Evolutionary conservation across 2,329 filamentous ascomycete genomes (phyloP).

Genomic region (Hypoxylon sp.): DNA sequence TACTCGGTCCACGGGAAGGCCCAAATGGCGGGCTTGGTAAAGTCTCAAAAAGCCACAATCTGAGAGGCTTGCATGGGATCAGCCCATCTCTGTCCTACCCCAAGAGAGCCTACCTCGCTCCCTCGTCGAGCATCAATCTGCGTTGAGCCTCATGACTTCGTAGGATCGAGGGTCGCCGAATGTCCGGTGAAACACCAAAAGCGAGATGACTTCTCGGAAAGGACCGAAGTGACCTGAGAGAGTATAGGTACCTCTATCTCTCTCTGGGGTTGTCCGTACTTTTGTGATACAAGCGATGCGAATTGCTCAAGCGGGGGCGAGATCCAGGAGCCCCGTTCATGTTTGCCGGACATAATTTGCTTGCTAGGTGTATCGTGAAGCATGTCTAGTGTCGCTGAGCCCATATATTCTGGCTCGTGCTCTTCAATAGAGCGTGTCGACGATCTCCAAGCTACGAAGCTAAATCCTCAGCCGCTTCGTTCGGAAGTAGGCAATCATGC

Average conservation of each 20-base stretch:
- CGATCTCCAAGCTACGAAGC: conserved; percentile 2
- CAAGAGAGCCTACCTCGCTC: conserved; percentile 11
- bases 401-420: conserved; percentile 11
- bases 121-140: conserved; percentile 11
- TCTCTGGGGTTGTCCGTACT: conserved; percentile 10
- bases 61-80: conserved; percentile 12
- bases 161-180: conserved; percentile 15
- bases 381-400: conserved; percentile 13
- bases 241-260: neutral
- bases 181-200: conserved; percentile 16
- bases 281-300: conserved; percentile 19
- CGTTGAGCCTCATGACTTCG: conserved; percentile 26
- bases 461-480: conserved; percentile 25
- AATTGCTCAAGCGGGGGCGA: neutral
- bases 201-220: conserved; percentile 18
- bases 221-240: conserved; percentile 11
- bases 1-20: conserved; percentile 23
- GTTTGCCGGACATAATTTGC: conserved; percentile 31
- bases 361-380: conserved; percentile 19
- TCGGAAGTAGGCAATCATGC: conserved; percentile 3
- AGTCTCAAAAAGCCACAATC: conserved; percentile 7
- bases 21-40: conserved; percentile 9
- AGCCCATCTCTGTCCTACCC: conserved; percentile 16
- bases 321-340: conserved; percentile 9
- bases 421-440: conserved; percentile 15